These are phyloP conservation scores for Pythium dissotocum DNA, from an alignment of 352 stramenopile genomes.

Conservation along the genomic window DNA sequence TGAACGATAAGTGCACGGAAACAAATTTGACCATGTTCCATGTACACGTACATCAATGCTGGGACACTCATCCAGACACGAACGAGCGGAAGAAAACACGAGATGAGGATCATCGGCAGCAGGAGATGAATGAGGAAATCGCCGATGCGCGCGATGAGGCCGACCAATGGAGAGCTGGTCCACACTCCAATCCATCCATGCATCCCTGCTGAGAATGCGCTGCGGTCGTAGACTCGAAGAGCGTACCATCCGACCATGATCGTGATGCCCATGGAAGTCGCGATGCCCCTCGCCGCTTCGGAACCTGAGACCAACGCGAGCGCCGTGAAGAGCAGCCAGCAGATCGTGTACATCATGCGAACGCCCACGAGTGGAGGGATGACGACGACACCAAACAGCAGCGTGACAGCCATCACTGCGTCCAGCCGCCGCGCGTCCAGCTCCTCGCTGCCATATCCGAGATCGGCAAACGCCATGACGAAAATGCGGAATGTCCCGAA, in stretches of 20 bases:
- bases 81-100: conserved; percentile 73
- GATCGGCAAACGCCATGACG: conserved; percentile 3
- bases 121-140: conserved; percentile 72
- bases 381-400: conserved; percentile 64
- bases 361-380: conserved; percentile 57
- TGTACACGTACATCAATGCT: conserved; percentile 53
- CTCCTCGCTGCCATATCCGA: conserved; percentile 9
- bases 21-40: neutral
- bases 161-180: conserved; percentile 66
- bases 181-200: conserved; percentile 78
- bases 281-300: conserved; percentile 62
- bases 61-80: conserved; percentile 83
- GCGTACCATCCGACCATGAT: conserved; percentile 89
- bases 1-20: neutral
- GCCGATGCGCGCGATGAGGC: conserved; percentile 51
- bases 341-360: conserved; percentile 80
- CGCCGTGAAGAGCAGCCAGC: conserved; percentile 72
- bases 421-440: conserved; percentile 38
- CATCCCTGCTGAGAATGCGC: conserved; percentile 70
- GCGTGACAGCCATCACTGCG: conserved; percentile 40
- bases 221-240: conserved; percentile 77
- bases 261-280: conserved; percentile 79
- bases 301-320: conserved; percentile 54
- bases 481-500: neutral
- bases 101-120: conserved; percentile 72